Evolutionary conservation across 1,284 basidiomycete genomes (phyloP), one percentile per base, ranked within the genome.

Genomic region (Pseudozyma hubeiensis): DNA sequence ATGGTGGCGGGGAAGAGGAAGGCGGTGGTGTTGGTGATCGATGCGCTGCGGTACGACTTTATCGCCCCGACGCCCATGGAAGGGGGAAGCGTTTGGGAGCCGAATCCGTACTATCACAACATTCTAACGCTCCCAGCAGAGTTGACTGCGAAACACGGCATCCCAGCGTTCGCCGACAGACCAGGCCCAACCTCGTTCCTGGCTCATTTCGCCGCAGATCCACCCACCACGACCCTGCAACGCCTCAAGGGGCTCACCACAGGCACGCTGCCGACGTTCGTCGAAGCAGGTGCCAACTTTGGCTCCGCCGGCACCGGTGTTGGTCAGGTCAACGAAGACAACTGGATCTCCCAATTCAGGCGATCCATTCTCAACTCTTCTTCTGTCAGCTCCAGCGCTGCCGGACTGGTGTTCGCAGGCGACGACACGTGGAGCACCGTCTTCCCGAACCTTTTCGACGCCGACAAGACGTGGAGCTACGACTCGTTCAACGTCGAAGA

Each of bases 401-500:
- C 45, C 41, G 76, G 78, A 11, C 31, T 78, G 13, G 91, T 91
- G 0, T 92, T 98, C 82, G 94, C 93, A 89, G 96, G 96, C 0
- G 96, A 99, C 83, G 93, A 98, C 82, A 99, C 96, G 0, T 99
- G 97, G 97, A 89, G 91, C 83, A 90, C 90, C 3, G 89, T 97
- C 14, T 99, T 95, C 82, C 93, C 95, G 0, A 85, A 88, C 52
- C 86, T 89, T 1, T 94, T 97, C 73, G 87, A 89, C 45, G 81
- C 44, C 4, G 90, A 91, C 71, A 89, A 91, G 86, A 88, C 90
- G 1, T 91, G 90, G 83, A 91, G 94, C 0, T 98, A 91, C 83
- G 94, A 97, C 85, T 97, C 94, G 1, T 99, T 99, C 88, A 96
- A 99, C 84, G 96, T 99, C 64, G 96, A 98, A 85, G 97, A 99